Conservation (phyloP, 495 filamentous ascomycete species). For the Aspergillus asperescens region DNA sequence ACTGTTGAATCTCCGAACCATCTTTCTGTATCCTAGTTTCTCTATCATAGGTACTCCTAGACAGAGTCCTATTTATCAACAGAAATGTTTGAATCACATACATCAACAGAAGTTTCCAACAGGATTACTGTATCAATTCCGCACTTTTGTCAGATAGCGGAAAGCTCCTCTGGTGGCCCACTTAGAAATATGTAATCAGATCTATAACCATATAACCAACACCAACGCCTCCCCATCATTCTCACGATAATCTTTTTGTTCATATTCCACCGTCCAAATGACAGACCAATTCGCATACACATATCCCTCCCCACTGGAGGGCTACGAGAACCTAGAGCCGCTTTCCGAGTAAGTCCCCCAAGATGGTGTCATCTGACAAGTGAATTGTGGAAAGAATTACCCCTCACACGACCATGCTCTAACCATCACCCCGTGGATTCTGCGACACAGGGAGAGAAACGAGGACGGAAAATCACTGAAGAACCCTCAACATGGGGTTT, state of each 20-base stretch:
- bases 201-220: background rate
- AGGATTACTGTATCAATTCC: slow-evolving; percentile 16
- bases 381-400: background rate
- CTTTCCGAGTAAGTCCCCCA: slow-evolving; percentile 52
- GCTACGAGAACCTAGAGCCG: slow-evolving; percentile 58
- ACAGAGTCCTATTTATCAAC: too few species aligned
- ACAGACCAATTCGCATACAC: slow-evolving; percentile 34
- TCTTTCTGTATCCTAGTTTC: too few species aligned
- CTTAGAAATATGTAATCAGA: slow-evolving; percentile 1
- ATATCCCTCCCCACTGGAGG: slow-evolving; percentile 63
- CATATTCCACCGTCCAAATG: slow-evolving; percentile 19
- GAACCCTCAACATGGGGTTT: slow-evolving; percentile 51
- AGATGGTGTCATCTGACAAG: background rate
- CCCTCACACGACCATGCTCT: background rate
- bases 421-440: background rate
- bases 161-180: slow-evolving; percentile 14
- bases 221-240: background rate
- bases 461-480: slow-evolving; percentile 63
- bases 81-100: background rate
- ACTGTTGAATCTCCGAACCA: too few species aligned
- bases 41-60: too few species aligned
- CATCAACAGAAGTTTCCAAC: background rate
- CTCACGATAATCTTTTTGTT: background rate
- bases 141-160: slow-evolving; percentile 37
- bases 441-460: slow-evolving; percentile 31